A percentile compares a stretch with the other conserved stretches of the same genome.
Conservation (phyloP, 164 flowering plant genomes). For the Taxillus chinensis region DNA sequence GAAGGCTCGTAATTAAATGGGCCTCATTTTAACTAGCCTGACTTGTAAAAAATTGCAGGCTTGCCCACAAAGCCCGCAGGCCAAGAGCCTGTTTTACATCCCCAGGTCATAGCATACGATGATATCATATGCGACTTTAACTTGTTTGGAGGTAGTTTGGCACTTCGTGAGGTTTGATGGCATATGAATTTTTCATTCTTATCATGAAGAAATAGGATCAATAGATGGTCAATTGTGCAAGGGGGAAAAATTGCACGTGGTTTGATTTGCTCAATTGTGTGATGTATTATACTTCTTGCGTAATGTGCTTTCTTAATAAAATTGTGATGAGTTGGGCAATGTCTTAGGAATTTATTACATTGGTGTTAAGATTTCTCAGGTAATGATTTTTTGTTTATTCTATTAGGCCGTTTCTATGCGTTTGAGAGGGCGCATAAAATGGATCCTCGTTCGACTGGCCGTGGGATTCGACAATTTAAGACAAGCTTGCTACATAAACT, state of each 20-base stretch:
- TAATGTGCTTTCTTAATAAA: background rate
- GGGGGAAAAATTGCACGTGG: no score
- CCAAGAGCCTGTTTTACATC: no score
- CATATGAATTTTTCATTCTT: no score
- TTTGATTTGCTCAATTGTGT: no score
- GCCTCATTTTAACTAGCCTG: no score
- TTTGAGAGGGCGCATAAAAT: constrained; percentile 77
- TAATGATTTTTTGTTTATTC: constrained; percentile 4
- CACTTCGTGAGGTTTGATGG: no score
- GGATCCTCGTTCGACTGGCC: constrained; percentile 78
- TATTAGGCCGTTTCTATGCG: constrained; percentile 91
- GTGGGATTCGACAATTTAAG: constrained; percentile 93
- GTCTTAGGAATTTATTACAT: background rate
- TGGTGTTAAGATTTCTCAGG: background rate
- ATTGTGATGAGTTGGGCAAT: background rate
- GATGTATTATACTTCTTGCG: background rate
- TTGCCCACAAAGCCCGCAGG: no score
- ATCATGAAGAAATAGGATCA: background rate
- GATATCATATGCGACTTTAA: no score
- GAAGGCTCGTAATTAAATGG: no score
- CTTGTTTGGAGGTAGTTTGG: no score
- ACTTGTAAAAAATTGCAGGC: no score
- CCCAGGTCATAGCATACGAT: no score
- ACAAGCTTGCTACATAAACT: constrained; percentile 73
- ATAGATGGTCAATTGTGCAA: background rate